A percentile compares a stretch with the other conserved stretches of the same genome.
These are phyloP conservation scores for Datura wrightii DNA, from an alignment of 257 asterid genomes.

Conservation along the genomic window DNA sequence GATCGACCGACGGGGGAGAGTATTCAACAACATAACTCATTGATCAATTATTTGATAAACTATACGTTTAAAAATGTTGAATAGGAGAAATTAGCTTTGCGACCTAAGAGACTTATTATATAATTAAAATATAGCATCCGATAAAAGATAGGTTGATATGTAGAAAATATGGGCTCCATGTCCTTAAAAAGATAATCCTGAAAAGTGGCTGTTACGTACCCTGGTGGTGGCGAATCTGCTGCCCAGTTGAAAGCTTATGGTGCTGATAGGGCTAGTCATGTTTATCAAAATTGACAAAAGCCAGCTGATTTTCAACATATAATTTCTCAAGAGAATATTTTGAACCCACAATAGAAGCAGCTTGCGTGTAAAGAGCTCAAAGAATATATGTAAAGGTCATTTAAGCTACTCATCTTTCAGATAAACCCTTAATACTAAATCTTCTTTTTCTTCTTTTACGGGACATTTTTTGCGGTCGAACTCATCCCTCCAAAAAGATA, in stretches of 20 bases:
- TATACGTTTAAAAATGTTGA: neutral
- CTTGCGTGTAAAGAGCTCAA: conserved; percentile 39
- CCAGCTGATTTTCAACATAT: conserved; percentile 21
- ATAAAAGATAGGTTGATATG: neutral
- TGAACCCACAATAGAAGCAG: conserved; percentile 25
- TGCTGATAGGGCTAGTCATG: neutral
- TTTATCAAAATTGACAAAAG: conserved; percentile 25
- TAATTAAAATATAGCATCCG: neutral
- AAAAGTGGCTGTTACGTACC: neutral
- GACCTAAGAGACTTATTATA: neutral
- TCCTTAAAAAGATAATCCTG: neutral
- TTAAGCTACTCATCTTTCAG: conserved; percentile 25
- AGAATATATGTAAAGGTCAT: conserved; percentile 36
- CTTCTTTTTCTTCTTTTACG: neutral
- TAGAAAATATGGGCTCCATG: conserved; percentile 9
- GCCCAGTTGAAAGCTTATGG: conserved; percentile 28
- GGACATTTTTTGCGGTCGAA: conserved; percentile 28
- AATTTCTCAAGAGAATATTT: conserved; percentile 26
- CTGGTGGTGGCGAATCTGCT: conserved; percentile 32
- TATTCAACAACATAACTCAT: neutral
- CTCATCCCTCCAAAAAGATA: conserved; percentile 7
- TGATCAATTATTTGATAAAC: neutral
- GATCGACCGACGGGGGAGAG: neutral
- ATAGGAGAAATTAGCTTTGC: neutral
- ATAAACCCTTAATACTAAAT: neutral